Conservation (phyloP, 2,329 filamentous ascomycete species). For the Xylaria sp. region DNA sequence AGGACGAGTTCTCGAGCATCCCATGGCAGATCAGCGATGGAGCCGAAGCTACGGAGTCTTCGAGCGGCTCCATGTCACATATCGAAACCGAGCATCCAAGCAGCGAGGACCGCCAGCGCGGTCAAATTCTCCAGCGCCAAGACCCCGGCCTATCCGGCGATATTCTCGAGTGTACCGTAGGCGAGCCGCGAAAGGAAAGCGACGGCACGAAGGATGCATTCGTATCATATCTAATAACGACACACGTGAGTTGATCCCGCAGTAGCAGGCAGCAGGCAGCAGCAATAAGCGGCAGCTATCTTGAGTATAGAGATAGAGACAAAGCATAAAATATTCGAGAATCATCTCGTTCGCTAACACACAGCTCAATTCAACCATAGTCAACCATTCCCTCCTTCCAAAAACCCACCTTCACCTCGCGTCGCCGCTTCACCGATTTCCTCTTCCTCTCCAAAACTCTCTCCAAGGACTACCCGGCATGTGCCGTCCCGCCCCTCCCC, state of each 20-base stretch:
- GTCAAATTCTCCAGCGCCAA: conserved; percentile 41
- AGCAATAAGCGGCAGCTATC: neutral
- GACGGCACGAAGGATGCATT: conserved; percentile 95
- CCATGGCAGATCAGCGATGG: conserved; percentile 64
- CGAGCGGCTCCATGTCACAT: conserved; percentile 23
- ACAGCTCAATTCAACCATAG: conserved; percentile 39
- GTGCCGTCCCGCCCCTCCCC: conserved; percentile 87
- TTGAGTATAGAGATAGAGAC: no score
- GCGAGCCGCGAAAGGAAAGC: conserved; percentile 84
- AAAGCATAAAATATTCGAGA: neutral
- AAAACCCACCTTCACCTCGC: conserved; percentile 69
- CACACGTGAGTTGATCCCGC: conserved; percentile 55
- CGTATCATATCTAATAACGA: conserved; percentile 91
- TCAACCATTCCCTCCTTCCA: conserved; percentile 94
- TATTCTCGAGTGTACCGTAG: conserved; percentile 75
- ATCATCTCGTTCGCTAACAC: neutral
- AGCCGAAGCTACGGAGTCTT: conserved; percentile 28
- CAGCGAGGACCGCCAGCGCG: conserved; percentile 37
- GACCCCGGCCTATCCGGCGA: conserved; percentile 62
- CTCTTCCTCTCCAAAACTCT: conserved; percentile 93
- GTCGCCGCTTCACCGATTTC: conserved; percentile 95
- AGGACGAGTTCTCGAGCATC: conserved; percentile 74
- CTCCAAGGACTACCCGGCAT: conserved; percentile 79
- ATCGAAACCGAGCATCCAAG: conserved; percentile 29
- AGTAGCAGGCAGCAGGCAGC: neutral